Evolutionary conservation across 2,329 filamentous ascomycete genomes (phyloP).

Genomic region (Pezicula radicicola): DNA sequence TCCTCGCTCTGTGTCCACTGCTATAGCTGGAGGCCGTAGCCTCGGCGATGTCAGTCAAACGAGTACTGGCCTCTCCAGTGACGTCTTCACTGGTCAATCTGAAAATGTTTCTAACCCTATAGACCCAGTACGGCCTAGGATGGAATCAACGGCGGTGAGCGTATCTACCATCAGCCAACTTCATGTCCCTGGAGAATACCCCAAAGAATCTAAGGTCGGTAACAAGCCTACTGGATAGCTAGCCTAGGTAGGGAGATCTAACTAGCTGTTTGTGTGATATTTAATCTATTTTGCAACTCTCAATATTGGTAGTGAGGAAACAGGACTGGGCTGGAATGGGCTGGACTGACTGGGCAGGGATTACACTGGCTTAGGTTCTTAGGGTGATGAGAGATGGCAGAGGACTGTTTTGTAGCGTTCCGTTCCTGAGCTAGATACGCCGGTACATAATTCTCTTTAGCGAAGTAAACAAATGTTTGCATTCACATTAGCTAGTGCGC

Average conservation of each 20-base stretch:
- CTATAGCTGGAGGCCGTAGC: slow-evolving; percentile 20
- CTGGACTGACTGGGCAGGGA: no score
- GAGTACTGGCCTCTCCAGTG: background rate
- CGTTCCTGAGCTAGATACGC: no score
- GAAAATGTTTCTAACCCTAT: slow-evolving; percentile 11
- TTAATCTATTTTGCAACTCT: background rate
- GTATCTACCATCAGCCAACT: slow-evolving; percentile 24
- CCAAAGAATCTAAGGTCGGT: slow-evolving; percentile 3
- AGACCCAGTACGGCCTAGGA: slow-evolving; percentile 13
- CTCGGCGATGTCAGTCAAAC: slow-evolving; percentile 9
- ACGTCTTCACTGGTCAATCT: slow-evolving; percentile 1
- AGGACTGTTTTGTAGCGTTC: no score
- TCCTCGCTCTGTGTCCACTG: slow-evolving; percentile 2
- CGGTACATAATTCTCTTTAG: no score
- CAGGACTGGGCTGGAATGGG: no score
- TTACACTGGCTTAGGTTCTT: no score
- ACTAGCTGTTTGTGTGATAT: background rate
- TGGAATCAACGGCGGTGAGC: slow-evolving; percentile 17
- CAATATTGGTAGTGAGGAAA: no score
- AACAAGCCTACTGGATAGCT: background rate
- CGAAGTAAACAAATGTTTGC: no score
- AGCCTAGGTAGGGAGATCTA: background rate
- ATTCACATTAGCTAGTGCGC: no score
- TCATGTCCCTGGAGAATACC: slow-evolving; percentile 29
- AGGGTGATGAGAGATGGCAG: no score